Evolutionary conservation across 2,329 filamentous ascomycete species (phyloP).

Genomic region (Onygenales sp.): DNA sequence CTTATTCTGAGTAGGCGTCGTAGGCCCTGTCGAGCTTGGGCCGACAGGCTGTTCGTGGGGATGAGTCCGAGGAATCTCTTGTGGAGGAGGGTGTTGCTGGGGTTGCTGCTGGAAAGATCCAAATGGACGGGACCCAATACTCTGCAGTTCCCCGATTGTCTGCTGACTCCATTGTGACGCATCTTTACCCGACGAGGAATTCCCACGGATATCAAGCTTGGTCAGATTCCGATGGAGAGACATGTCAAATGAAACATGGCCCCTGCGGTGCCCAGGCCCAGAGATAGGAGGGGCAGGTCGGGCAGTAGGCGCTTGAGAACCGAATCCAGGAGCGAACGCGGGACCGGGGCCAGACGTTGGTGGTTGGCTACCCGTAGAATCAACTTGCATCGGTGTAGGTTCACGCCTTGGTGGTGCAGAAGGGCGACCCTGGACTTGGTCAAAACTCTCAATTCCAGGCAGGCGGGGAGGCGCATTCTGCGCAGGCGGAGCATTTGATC

Average conservation of each 20-base stretch:
- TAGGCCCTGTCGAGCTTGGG: neutral
- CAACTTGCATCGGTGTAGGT: constrained; percentile 69
- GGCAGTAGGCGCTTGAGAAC: constrained; percentile 20
- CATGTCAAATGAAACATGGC: constrained; percentile 41
- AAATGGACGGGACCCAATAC: constrained; percentile 25
- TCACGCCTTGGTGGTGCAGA: constrained; percentile 54
- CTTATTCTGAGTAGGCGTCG: constrained; percentile 19
- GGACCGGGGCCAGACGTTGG: constrained; percentile 12
- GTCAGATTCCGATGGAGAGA: constrained; percentile 36
- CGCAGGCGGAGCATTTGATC: constrained; percentile 39
- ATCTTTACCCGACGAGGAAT: constrained; percentile 23
- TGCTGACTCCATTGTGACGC: constrained; percentile 35
- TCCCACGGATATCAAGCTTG: constrained; percentile 32
- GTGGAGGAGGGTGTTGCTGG: neutral
- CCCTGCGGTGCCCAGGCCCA: constrained; percentile 35
- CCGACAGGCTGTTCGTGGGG: neutral
- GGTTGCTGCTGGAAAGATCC: constrained; percentile 23
- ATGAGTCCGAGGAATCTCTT: neutral
- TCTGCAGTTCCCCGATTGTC: constrained; percentile 32
- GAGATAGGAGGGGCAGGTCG: constrained; percentile 33
- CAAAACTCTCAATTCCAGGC: constrained; percentile 88
- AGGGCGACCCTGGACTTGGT: constrained; percentile 58
- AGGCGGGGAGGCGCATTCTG: constrained; percentile 54
- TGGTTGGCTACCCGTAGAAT: constrained; percentile 36
- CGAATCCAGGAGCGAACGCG: constrained; percentile 25